Base-by-base conservation (phyloP, 1,284 basidiomycete species). In the Exobasidium cylindrosporum region DNA sequence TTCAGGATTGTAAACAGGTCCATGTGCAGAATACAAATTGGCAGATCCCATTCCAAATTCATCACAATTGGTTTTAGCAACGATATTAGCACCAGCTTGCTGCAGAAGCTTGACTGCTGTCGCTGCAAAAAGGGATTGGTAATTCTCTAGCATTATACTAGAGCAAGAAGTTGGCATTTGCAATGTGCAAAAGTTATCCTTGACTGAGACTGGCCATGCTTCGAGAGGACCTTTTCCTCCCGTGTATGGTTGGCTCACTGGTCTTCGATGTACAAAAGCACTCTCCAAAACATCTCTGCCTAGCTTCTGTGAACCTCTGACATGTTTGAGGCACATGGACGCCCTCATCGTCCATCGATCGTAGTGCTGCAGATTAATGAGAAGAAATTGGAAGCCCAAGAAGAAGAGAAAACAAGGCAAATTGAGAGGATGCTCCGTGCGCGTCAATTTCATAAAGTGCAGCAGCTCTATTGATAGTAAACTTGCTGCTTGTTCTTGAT, bases 51-150 rank as follows among this genome's bases (percentile, higher is more conserved):
- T 98, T 0, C 94, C 94, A 81, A 98, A 98, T 80, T 97, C 95
- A 78, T 98, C 95, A 81, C 92, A 93, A 77, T 97, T 97, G 0
- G 93, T 89, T 81, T 95, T 95, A 1, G 92, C 93, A 0, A 88
- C 76, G 13, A 97, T 85, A 7, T 84, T 79, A 0, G 89, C 92
- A 1, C 92, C 93, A 0, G 85, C 84, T 0, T 82, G 66, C 0
- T 84, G 82, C 0, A 98, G 81, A 1, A 87, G 81, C 1, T 81
- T 67, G 0, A 97, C 90, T 3, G 89, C 89, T 0, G 92, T 92
- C 52, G 95, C 92, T 77, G 93, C 89, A 74, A 89, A 93, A 0
- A 92, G 91, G 0, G 94, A 87, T 0, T 73, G 78, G 73, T 90
- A 97, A 45, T 47, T 60, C 32, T 26, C 46, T 14, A 79, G 70